A percentile compares a stretch with the other conserved stretches of the same genome.
These are phyloP conservation scores for Stachybotrys chartarum DNA, from an alignment of 2,329 filamentous ascomycete genomes.

Conservation along the genomic window DNA sequence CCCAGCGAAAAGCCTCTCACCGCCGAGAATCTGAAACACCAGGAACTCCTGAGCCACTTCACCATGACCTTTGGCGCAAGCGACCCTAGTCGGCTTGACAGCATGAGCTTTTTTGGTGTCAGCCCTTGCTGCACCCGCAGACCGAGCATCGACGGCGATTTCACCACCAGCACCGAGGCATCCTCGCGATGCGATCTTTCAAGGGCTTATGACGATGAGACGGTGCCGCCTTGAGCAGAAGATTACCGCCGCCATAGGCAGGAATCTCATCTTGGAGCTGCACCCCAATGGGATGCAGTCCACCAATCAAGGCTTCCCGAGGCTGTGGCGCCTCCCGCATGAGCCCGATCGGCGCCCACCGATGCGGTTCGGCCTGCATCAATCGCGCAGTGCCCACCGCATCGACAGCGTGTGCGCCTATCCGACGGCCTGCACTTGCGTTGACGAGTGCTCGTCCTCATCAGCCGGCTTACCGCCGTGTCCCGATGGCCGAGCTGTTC, in stretches of 20 bases:
- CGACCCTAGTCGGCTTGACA: constrained; percentile 23
- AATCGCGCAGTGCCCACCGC: not conserved
- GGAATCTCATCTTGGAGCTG: no score
- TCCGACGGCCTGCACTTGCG: no score
- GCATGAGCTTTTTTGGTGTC: constrained; percentile 26
- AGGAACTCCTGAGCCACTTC: constrained; percentile 38
- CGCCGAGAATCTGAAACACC: constrained; percentile 36
- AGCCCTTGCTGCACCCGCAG: constrained; percentile 37
- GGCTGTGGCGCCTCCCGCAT: not conserved
- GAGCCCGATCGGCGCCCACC: not conserved
- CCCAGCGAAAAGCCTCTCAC: constrained; percentile 38
- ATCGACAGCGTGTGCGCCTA: not conserved
- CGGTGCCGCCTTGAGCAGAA: not conserved
- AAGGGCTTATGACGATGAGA: not conserved
- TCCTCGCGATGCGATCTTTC: not conserved
- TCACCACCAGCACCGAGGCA: not conserved
- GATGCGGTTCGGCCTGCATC: not conserved
- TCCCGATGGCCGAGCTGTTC: no score
- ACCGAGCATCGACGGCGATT: constrained; percentile 24
- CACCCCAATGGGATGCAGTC: no score
- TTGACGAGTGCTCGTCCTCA: not conserved
- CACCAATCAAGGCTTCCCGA: no score
- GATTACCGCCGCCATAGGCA: no score
- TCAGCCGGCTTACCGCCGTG: no score
- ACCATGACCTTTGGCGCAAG: constrained; percentile 37